Conservation (phyloP, 805 yeast species). For the Suhomyces sp. region DNA sequence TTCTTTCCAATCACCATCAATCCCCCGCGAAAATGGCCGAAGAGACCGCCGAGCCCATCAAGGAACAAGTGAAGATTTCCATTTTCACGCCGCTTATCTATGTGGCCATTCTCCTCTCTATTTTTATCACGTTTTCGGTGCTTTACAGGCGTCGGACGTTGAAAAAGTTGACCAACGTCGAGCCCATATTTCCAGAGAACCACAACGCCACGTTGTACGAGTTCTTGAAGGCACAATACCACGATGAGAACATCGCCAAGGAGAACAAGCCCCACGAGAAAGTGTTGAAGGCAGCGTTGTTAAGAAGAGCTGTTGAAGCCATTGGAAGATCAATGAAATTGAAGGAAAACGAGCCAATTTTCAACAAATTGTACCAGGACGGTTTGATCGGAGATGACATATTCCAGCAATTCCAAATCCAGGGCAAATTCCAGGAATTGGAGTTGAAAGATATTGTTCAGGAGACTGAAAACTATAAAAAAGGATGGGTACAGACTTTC, state of each 20-base stretch:
- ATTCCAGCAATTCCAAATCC: constrained; percentile 75
- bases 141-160: constrained; percentile 61
- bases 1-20: too few species aligned
- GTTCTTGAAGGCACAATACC: constrained; percentile 50
- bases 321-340: constrained; percentile 79
- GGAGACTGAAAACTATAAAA: constrained; percentile 71
- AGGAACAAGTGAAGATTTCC: constrained; percentile 35
- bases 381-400: constrained; percentile 92
- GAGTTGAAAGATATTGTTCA: constrained; percentile 74
- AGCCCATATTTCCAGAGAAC: constrained; percentile 74
- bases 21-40: constrained; percentile 21
- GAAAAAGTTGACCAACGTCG: constrained; percentile 53
- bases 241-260: constrained; percentile 33
- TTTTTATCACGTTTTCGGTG: constrained; percentile 68
- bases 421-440: constrained; percentile 72
- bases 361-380: constrained; percentile 71
- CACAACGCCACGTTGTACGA: constrained; percentile 62
- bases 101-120: constrained; percentile 63
- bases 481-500: constrained; percentile 77
- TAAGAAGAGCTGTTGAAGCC: constrained; percentile 76
- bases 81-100: constrained; percentile 71
- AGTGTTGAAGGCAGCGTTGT: constrained; percentile 60
- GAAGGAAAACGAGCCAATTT: constrained; percentile 72
- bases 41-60: constrained; percentile 17
- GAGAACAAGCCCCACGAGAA: constrained; percentile 68